phyloP scores from a whole-genome alignment of 805 yeast genomes.

The Candida germanica region DNA sequence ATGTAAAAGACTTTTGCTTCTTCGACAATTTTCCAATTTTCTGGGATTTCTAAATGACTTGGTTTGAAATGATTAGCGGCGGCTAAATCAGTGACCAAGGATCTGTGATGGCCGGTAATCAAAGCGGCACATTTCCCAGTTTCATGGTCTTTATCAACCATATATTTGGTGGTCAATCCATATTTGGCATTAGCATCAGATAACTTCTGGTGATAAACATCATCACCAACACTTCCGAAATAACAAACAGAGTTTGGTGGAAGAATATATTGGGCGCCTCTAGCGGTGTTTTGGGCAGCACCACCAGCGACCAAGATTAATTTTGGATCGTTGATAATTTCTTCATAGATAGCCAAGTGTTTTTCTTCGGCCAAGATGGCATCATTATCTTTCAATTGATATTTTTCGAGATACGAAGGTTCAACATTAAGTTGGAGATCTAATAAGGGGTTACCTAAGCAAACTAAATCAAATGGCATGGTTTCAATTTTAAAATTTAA shows the following conservation, averaged over 20 bases:
- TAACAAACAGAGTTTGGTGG: conserved; percentile 82
- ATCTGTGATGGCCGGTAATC: conserved; percentile 83
- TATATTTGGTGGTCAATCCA: conserved; percentile 85
- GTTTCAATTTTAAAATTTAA: conserved; percentile 2
- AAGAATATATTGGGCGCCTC: conserved; percentile 94
- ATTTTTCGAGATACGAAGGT: conserved; percentile 68
- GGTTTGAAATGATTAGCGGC: conserved; percentile 98
- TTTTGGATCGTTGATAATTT: conserved; percentile 58
- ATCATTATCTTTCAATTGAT: conserved; percentile 84
- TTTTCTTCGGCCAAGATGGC: conserved; percentile 85
- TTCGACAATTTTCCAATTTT: conserved; percentile 85
- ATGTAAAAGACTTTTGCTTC: conserved; percentile 80
- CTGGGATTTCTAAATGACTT: conserved; percentile 80
- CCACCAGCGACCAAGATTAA: conserved; percentile 92
- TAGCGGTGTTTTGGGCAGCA: conserved; percentile 98
- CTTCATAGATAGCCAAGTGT: conserved; percentile 84
- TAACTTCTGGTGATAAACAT: conserved; percentile 78
- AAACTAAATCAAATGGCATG: conserved; percentile 69
- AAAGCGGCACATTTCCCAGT: conserved; percentile 99
- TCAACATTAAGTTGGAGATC: conserved; percentile 81
- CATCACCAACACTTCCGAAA: conserved; percentile 96
- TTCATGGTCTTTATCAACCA: conserved; percentile 68
- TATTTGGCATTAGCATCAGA: conserved; percentile 79
- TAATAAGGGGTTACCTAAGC: conserved; percentile 89
- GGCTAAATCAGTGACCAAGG: conserved; percentile 91